phyloP scores from a whole-genome alignment of 371 early-diverging fungal genomes.

The Fennellomyces sp. region DNA sequence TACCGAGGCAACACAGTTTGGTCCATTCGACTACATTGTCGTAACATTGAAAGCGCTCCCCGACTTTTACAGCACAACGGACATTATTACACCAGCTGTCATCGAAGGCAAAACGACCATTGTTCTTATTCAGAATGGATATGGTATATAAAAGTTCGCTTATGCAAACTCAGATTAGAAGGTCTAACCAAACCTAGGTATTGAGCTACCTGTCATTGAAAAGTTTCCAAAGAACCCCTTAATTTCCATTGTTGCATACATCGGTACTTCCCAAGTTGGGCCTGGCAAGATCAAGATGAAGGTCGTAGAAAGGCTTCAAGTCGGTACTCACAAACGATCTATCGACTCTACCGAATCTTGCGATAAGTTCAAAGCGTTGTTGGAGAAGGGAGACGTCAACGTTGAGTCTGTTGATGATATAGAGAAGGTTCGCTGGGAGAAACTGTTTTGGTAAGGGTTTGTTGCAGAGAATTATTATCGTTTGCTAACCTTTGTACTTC shows the following conservation, averaged over 20 bases:
- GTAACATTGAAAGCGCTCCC: conserved; percentile 80
- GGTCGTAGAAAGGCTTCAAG: conserved; percentile 28
- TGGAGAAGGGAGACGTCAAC: conserved; percentile 54
- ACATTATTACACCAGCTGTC: conserved; percentile 66
- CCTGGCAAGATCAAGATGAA: conserved; percentile 62
- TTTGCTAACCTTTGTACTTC: neutral
- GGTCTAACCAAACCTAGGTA: conserved; percentile 18
- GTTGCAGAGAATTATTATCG: neutral
- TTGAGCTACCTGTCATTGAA: conserved; percentile 67
- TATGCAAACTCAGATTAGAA: neutral
- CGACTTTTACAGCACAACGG: conserved; percentile 59
- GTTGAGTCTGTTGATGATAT: conserved; percentile 57
- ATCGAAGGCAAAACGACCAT: conserved; percentile 59
- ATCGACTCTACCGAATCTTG: conserved; percentile 25
- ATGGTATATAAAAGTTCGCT: conserved; percentile 41
- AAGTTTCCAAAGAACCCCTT: conserved; percentile 73
- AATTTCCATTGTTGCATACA: conserved; percentile 73
- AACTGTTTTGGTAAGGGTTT: conserved; percentile 64
- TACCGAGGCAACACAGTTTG: conserved; percentile 33
- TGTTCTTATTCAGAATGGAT: conserved; percentile 85
- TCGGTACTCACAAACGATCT: conserved; percentile 23
- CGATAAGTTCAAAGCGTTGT: conserved; percentile 30
- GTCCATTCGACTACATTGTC: conserved; percentile 69
- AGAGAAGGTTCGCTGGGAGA: conserved; percentile 77
- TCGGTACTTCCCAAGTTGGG: conserved; percentile 70